Conservation (phyloP, 352 stramenopile genomes). For the Globisporangium camurandrum region DNA sequence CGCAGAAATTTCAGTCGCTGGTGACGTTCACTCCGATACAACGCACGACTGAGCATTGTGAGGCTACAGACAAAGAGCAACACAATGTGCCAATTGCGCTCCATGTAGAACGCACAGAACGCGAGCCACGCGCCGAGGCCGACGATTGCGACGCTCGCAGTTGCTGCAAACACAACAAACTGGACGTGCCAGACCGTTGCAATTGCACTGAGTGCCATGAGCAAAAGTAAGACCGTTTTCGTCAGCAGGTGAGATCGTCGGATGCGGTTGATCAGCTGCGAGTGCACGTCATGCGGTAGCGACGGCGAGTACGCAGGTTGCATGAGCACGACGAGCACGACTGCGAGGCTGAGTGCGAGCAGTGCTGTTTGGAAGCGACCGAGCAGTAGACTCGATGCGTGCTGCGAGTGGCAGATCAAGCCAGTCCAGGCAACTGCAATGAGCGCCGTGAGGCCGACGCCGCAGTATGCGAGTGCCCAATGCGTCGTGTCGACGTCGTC, state of each 20-base stretch:
- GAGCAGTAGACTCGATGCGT: constrained; percentile 10
- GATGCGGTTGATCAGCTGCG: constrained; percentile 11
- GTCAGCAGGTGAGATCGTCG: constrained; percentile 34
- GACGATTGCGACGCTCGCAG: constrained; percentile 19
- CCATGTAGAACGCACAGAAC: constrained; percentile 13
- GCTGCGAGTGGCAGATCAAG: constrained; percentile 20
- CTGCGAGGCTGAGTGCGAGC: constrained; percentile 16
- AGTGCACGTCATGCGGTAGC: constrained; percentile 8
- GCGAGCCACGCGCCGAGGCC: constrained; percentile 28
- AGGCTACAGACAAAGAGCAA: constrained; percentile 31
- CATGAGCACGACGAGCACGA: constrained; percentile 30
- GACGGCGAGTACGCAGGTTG: constrained; percentile 16
- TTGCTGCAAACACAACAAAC: constrained; percentile 31
- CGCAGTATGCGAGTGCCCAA: constrained; percentile 22
- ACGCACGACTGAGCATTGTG: constrained; percentile 23
- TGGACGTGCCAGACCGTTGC: constrained; percentile 53
- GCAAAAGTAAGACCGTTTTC: constrained; percentile 40
- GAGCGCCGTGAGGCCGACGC: constrained; percentile 8
- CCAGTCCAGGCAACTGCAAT: constrained; percentile 5
- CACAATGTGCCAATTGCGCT: constrained; percentile 41
- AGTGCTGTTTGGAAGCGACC: constrained; percentile 30
- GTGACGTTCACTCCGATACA: constrained; percentile 33
- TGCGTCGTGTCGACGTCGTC: constrained; percentile 6
- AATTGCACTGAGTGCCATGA: constrained; percentile 39
- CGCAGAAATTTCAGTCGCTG: constrained; percentile 45